These are phyloP conservation scores for Ceratonia siliqua DNA, from an alignment of 306 rosid species.

Conservation along the genomic window DNA sequence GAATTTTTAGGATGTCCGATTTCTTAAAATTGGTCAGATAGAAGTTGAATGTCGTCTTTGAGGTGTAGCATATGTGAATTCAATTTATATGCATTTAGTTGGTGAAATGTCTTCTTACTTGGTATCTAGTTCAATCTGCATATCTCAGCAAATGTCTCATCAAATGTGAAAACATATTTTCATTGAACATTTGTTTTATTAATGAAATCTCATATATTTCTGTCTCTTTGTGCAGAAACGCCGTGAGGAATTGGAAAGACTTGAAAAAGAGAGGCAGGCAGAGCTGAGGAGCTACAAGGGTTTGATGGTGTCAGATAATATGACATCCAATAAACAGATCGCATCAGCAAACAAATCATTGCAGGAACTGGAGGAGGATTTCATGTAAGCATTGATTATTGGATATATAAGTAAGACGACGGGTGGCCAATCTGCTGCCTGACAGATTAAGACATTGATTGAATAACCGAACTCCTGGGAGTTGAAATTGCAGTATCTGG, in stretches of 20 bases:
- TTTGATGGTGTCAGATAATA: conserved; percentile 88
- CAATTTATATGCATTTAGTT: neutral
- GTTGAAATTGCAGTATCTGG: conserved; percentile 33
- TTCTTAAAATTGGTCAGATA: neutral
- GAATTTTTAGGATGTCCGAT: neutral
- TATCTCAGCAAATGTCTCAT: neutral
- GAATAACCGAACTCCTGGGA: conserved; percentile 35
- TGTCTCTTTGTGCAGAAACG: conserved; percentile 64
- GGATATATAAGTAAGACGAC: conserved; percentile 33
- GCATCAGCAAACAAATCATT: conserved; percentile 80
- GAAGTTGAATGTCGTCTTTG: neutral
- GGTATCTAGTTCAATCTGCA: neutral
- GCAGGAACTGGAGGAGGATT: conserved; percentile 96
- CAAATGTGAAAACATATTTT: neutral
- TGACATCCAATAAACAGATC: conserved; percentile 89
- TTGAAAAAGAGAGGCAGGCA: conserved; percentile 85
- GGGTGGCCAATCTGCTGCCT: conserved; percentile 35
- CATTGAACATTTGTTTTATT: neutral
- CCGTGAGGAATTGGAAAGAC: conserved; percentile 84
- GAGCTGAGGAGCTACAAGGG: conserved; percentile 95
- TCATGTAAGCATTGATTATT: conserved; percentile 66
- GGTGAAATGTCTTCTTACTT: neutral
- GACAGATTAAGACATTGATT: conserved; percentile 18
- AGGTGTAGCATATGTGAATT: neutral
- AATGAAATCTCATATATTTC: conserved; percentile 2